Evolutionary conservation across 129 eudicot species (phyloP).

Genomic region (Lactuca sativa): DNA sequence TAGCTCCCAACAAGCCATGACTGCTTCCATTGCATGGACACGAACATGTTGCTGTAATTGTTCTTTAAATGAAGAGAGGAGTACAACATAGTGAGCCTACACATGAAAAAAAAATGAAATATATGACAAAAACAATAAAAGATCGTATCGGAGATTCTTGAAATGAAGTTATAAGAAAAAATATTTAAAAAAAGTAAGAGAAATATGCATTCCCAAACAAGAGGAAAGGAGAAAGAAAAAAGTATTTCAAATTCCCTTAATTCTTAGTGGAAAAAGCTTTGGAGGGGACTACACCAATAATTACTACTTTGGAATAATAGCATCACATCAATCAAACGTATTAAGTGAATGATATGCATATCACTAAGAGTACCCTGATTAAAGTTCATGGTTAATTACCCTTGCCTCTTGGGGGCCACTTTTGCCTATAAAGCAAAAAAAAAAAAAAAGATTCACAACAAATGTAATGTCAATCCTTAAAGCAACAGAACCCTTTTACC

Average conservation of each 20-base stretch:
- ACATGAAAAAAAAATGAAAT: constrained; percentile 23
- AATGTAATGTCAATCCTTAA: constrained; percentile 37
- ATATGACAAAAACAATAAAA: constrained; percentile 3
- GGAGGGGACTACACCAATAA: constrained; percentile 28
- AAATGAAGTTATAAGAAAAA: constrained; percentile 19
- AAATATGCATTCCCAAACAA: constrained; percentile 17
- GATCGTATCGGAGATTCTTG: constrained; percentile 18
- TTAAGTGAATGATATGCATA: constrained; percentile 23
- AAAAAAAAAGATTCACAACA: constrained; percentile 15
- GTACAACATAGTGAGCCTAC: constrained; percentile 81
- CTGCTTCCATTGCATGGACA: constrained; percentile 97
- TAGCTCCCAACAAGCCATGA: constrained; percentile 97
- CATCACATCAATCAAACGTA: constrained; percentile 36
- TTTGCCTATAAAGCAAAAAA: constrained; percentile 25
- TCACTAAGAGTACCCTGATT: constrained; percentile 15
- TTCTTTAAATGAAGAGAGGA: constrained; percentile 87
- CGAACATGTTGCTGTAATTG: constrained; percentile 96
- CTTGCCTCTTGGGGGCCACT: constrained; percentile 37
- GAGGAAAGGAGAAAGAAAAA: constrained; percentile 11
- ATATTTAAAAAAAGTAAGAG: not conserved
- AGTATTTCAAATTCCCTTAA: not conserved
- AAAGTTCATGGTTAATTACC: constrained; percentile 25
- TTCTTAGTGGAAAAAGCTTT: constrained; percentile 17
- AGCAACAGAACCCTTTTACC: constrained; percentile 40
- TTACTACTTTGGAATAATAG: constrained; percentile 31